These are phyloP conservation scores for Gracilaria vermiculophylla DNA, from an alignment of 23 red algal species.

Conservation along the genomic window DNA sequence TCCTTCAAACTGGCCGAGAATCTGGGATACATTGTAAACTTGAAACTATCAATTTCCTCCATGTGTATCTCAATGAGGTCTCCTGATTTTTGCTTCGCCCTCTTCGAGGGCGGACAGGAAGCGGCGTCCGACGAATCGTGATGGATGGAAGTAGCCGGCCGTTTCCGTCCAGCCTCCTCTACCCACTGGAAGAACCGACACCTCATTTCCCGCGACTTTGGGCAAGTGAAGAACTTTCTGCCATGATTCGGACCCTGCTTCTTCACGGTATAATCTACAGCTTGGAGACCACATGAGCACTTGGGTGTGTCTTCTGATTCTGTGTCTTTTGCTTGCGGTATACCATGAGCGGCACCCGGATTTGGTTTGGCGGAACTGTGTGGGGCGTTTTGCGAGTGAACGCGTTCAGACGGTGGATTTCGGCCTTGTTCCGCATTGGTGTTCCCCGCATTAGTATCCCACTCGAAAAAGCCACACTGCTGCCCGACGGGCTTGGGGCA, in stretches of 20 bases:
- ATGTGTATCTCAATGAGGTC: not conserved
- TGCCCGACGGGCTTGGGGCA: slow-evolving; percentile 5
- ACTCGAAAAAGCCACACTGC: slow-evolving; percentile 66
- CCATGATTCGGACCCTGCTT: slow-evolving; percentile 43
- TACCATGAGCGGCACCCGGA: not conserved
- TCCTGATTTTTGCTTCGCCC: not conserved
- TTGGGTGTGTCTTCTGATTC: not conserved
- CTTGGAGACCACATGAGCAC: slow-evolving; percentile 12
- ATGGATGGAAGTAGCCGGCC: not conserved
- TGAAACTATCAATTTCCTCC: slow-evolving; percentile 41
- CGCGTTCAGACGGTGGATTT: not conserved
- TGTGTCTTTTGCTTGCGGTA: not conserved
- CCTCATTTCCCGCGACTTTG: not conserved
- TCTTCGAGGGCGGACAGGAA: not conserved
- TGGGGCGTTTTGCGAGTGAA: not conserved
- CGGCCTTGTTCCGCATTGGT: not conserved
- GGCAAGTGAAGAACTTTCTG: slow-evolving; percentile 39
- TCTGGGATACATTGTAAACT: not conserved
- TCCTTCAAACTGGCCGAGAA: not conserved
- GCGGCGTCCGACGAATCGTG: not conserved
- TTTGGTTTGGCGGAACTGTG: not conserved
- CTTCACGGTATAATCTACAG: slow-evolving; percentile 28
- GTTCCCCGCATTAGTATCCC: slow-evolving; percentile 3
- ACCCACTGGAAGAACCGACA: slow-evolving; percentile 62
- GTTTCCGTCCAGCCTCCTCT: not conserved